Evolutionary conservation across 805 yeast genomes (phyloP), one percentile per base, ranked within the genome.

Genomic region (Nakazawaea holstii): DNA sequence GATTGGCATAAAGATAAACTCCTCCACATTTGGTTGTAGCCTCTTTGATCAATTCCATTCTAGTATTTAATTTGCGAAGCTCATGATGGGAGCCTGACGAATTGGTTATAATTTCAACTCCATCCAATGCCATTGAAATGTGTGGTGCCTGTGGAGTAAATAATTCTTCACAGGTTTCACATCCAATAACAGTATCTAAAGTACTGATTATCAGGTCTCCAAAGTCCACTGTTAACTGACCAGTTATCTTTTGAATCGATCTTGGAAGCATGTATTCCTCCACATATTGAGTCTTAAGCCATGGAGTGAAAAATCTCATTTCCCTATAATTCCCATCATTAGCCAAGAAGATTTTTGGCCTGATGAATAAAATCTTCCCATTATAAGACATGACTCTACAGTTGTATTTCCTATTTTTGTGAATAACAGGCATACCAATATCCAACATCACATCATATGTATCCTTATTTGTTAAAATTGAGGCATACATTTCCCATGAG

Each of bases 11-110:
- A 42, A 94, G 69, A 58, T 94, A 94, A 27, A 94, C 80, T 32
- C 99, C 99, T 45, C 99, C 99, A 61, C 97, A 91, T 66, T 94
- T 90, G 46, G 88, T 78, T 2, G 98, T 91, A 1, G 99, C 98
- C 60, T 88, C 96, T 13, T 82, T 78, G 55, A 94, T 94, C 59
- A 94, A 73, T 49, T 84, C 78, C 70, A 94, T 71, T 58, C 99
- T 77, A 6, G 88, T 82, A 67, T 92, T 80, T 53, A 95, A 74
- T 61, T 94, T 94, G 52, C 99, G 74, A 53, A 94, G 74, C 68
- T 94, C 97, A 62, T 94, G 99, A 61, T 94, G 99, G n/a, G 96
- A 86, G 1, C 99, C 99, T 5, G 95, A 84, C 0, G 97, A 89
- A 62, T 94, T 94, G 38, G 97, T 90, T 60, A 94, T 76, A 58